These are phyloP conservation scores for Teunomyces tritomae DNA, from an alignment of 805 yeast genomes.

Conservation along the genomic window DNA sequence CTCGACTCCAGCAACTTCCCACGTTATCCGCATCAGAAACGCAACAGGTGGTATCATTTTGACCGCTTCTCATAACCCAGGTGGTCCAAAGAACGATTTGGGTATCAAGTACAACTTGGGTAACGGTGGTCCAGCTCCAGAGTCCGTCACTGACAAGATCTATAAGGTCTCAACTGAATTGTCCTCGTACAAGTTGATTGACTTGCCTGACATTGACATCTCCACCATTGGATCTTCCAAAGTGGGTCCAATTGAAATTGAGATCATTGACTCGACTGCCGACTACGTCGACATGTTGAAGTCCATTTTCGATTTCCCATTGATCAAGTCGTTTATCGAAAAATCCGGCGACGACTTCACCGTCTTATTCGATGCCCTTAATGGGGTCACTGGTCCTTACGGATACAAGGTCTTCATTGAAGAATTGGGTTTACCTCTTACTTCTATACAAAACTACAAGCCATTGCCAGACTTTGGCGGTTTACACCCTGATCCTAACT, in stretches of 20 bases:
- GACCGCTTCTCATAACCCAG: slow-evolving; percentile 97
- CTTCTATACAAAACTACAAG: slow-evolving; percentile 70
- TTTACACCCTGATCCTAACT: slow-evolving; percentile 95
- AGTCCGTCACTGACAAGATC: slow-evolving; percentile 84
- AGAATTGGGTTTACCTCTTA: slow-evolving; percentile 72
- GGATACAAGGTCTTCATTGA: slow-evolving; percentile 81
- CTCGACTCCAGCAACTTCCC: slow-evolving; percentile 97
- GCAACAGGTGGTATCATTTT: slow-evolving; percentile 93
- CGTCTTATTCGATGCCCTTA: slow-evolving; percentile 82
- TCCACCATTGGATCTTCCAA: slow-evolving; percentile 48
- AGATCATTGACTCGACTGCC: slow-evolving; percentile 76
- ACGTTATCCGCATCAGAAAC: slow-evolving; percentile 70
- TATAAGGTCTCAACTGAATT: slow-evolving; percentile 65
- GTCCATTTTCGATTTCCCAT: slow-evolving; percentile 80
- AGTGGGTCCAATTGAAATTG: slow-evolving; percentile 63
- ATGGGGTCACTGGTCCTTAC: slow-evolving; percentile 97
- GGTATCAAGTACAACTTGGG: slow-evolving; percentile 94
- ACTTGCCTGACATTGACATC: slow-evolving; percentile 66
- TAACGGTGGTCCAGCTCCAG: slow-evolving; percentile 99
- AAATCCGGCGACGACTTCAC: slow-evolving; percentile 53
- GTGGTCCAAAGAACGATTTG: slow-evolving; percentile 88
- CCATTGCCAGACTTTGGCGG: slow-evolving; percentile 96
- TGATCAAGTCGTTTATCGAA: slow-evolving; percentile 69
- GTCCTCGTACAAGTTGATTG: slow-evolving; percentile 56
- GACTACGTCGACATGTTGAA: slow-evolving; percentile 80